Percentiles rank a stretch among this genome's conserved stretches.
These are phyloP conservation scores for Phyllosticta citriasiana DNA, from an alignment of 2,329 filamentous ascomycete genomes.

Conservation along the genomic window DNA sequence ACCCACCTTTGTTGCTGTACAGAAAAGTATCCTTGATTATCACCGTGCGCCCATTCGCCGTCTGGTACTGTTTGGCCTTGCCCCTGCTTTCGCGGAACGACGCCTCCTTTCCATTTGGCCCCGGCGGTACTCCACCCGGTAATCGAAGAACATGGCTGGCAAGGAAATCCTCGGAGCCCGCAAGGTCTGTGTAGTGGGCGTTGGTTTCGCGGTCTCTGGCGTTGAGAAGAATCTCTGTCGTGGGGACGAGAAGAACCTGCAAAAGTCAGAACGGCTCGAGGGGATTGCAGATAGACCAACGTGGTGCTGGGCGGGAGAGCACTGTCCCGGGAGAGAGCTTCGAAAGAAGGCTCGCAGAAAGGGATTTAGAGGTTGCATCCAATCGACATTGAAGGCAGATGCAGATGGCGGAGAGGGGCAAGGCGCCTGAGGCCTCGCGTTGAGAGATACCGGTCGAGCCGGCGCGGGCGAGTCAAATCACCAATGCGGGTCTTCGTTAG, in stretches of 20 bases:
- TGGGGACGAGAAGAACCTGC: slow-evolving; percentile 77
- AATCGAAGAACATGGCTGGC: slow-evolving; percentile 93
- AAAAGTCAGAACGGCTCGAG: slow-evolving; percentile 6
- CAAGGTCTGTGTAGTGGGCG: slow-evolving; percentile 65
- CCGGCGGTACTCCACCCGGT: slow-evolving; percentile 43
- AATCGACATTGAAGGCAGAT: slow-evolving; percentile 33
- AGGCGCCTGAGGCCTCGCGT: slow-evolving; percentile 9
- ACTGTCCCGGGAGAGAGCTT: slow-evolving; percentile 85
- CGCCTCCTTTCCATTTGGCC: slow-evolving; percentile 40
- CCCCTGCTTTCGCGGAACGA: slow-evolving; percentile 71
- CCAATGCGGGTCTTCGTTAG: slow-evolving; percentile 1
- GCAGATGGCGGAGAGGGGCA: slow-evolving; percentile 1
- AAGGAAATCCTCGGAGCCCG: slow-evolving; percentile 86
- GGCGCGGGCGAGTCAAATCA: slow-evolving; percentile 3
- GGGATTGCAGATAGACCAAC: slow-evolving; percentile 31
- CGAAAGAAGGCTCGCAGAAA: slow-evolving; percentile 98
- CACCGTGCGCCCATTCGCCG: slow-evolving; percentile 83
- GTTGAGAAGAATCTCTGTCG: slow-evolving; percentile 82
- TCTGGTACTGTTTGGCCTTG: slow-evolving; percentile 90
- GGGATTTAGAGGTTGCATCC: slow-evolving; percentile 98
- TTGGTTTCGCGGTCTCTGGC: slow-evolving; percentile 81
- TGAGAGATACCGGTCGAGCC: slow-evolving; percentile 8
- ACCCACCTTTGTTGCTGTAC: slow-evolving; percentile 87
- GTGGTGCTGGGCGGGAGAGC: slow-evolving; percentile 82
- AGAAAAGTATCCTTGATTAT: slow-evolving; percentile 88